Conservation (phyloP, 2,329 filamentous ascomycete species). For the Apiospora phragmitis region DNA sequence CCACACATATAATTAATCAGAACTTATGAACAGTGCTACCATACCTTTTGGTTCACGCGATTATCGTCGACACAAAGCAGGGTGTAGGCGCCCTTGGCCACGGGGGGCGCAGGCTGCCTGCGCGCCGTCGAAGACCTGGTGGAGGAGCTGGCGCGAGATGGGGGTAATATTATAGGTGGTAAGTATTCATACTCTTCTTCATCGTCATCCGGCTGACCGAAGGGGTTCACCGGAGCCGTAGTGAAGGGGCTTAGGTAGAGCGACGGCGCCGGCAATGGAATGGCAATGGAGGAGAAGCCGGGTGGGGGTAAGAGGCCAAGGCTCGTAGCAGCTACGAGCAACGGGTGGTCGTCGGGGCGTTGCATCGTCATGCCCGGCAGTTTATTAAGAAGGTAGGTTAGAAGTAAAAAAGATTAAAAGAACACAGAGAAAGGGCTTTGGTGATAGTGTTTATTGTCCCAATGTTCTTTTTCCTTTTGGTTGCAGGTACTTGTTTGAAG, state of each 20-base stretch:
- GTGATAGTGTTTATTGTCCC: neutral
- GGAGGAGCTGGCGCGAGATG: neutral
- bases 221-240: neutral
- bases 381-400: neutral
- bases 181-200: neutral
- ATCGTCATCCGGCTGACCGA: neutral
- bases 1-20: neutral
- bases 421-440: neutral
- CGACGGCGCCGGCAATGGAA: constrained; percentile 13
- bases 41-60: constrained; percentile 4
- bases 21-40: neutral
- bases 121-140: neutral
- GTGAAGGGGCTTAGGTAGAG: constrained; percentile 9
- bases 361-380: neutral
- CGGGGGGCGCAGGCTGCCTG: neutral
- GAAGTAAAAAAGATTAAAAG: neutral
- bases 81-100: constrained; percentile 1
- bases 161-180: neutral
- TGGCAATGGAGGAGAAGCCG: constrained; percentile 17
- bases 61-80: constrained; percentile 9
- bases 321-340: constrained; percentile 8
- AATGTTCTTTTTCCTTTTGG: neutral
- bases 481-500: neutral
- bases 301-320: constrained; percentile 10
- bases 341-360: constrained; percentile 5